Percentiles rank a stretch among this genome's conserved stretches.
These are phyloP conservation scores for Cyberlindnera meyerae DNA, from an alignment of 805 yeast species.

Conservation along the genomic window DNA sequence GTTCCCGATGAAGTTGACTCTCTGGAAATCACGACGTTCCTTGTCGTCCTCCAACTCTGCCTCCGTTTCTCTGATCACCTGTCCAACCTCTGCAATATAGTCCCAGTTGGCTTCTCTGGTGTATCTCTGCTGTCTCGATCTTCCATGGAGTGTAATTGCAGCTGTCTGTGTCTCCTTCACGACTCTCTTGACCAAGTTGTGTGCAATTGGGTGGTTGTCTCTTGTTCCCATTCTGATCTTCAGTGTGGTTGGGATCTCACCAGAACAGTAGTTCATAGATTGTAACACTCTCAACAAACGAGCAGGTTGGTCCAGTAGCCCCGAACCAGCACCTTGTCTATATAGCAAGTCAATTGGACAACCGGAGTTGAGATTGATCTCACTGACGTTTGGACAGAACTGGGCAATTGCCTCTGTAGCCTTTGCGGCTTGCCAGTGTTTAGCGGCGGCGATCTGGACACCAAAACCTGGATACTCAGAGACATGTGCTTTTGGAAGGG, in stretches of 20 bases:
- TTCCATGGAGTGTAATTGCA: constrained; percentile 91
- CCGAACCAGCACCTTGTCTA: constrained; percentile 94
- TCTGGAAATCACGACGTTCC: constrained; percentile 48
- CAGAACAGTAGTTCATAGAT: constrained; percentile 84
- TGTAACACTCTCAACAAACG: constrained; percentile 71
- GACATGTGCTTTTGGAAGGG: constrained; percentile 82
- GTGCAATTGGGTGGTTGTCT: constrained; percentile 87
- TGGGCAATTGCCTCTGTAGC: constrained; percentile 77
- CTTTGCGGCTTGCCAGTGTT: constrained; percentile 90
- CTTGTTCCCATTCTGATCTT: constrained; percentile 89
- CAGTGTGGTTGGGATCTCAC: constrained; percentile 88
- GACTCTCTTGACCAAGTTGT: constrained; percentile 61
- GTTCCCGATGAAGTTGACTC: constrained; percentile 85
- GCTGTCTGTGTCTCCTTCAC: constrained; percentile 78
- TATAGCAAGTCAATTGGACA: constrained; percentile 96
- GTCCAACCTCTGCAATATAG: constrained; percentile 72
- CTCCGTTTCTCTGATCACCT: constrained; percentile 54
- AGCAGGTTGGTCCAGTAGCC: constrained; percentile 84
- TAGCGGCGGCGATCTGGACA: constrained; percentile 85
- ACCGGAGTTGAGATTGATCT: constrained; percentile 89
- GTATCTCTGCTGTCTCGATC: constrained; percentile 94
- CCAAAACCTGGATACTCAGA: constrained; percentile 87
- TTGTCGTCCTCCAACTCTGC: constrained; percentile 56
- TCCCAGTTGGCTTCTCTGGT: constrained; percentile 91
- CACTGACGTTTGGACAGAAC: constrained; percentile 60